Evolutionary conservation across 148 eudicot genomes (phyloP).

Genomic region (Vaccinium macrocarpon): DNA sequence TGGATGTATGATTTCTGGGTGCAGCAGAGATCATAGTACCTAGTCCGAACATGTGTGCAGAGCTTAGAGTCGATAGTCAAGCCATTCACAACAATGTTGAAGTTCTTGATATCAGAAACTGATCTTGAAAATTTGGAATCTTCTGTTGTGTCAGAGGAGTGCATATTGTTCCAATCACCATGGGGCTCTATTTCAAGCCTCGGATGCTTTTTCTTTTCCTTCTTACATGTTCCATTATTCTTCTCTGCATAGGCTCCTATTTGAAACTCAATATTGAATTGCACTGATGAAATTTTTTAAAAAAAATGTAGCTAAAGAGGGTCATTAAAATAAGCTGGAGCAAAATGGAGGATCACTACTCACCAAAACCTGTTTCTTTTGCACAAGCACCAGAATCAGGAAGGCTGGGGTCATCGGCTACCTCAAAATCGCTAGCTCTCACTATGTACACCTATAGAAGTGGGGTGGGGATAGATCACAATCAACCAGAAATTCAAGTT

Average conservation of each 20-base stretch:
- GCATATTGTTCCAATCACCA: background rate
- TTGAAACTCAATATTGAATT: background rate
- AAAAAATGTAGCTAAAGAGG: background rate
- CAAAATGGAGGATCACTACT: background rate
- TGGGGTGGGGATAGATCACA: background rate
- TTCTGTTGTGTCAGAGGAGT: background rate
- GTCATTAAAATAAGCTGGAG: background rate
- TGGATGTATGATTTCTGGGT: slow-evolving; percentile 42
- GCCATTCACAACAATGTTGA: slow-evolving; percentile 33
- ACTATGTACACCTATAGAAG: background rate
- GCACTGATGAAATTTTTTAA: background rate
- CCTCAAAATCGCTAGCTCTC: background rate
- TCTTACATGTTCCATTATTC: background rate
- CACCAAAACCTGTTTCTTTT: background rate
- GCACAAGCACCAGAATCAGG: background rate
- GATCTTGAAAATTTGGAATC: background rate
- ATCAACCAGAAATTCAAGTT: background rate
- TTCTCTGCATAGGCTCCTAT: background rate
- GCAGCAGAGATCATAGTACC: slow-evolving; percentile 51
- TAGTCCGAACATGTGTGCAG: slow-evolving; percentile 24
- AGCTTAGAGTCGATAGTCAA: slow-evolving; percentile 39
- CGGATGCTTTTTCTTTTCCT: background rate
- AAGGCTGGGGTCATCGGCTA: background rate
- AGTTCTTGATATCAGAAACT: slow-evolving; percentile 20
- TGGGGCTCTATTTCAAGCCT: background rate